Percentiles rank a stretch among this genome's conserved stretches.
phyloP scores from a whole-genome alignment of 192 early-diverging fungal species.

The Gorgonomyces haynaldii region DNA sequence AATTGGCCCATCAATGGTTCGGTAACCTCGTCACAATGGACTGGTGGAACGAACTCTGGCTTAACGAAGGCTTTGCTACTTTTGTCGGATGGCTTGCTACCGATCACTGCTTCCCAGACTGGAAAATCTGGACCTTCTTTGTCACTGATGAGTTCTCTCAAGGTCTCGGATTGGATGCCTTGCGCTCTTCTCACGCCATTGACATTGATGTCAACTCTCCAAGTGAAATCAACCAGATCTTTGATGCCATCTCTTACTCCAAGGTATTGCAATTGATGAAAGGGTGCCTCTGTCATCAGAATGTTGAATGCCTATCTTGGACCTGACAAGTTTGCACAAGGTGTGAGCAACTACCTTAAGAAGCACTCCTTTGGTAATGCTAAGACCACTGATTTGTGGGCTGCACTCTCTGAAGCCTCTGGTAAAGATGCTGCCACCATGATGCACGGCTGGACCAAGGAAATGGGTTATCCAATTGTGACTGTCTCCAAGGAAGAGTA shows the following conservation, averaged over 20 bases:
- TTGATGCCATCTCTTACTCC: conserved; percentile 84
- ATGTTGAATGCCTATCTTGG: conserved; percentile 69
- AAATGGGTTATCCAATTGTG: conserved; percentile 78
- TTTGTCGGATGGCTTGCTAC: conserved; percentile 86
- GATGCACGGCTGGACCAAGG: conserved; percentile 80
- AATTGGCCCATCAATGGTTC: conserved; percentile 68
- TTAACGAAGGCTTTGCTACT: conserved; percentile 97
- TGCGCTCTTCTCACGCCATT: conserved; percentile 85
- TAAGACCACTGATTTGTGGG: conserved; percentile 81
- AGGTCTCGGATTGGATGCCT: conserved; percentile 67
- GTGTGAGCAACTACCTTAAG: conserved; percentile 53
- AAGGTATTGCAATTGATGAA: too few species aligned
- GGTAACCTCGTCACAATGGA: conserved; percentile 95
- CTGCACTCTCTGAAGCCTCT: conserved; percentile 61
- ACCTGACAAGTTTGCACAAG: conserved; percentile 22
- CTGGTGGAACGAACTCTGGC: conserved; percentile 93
- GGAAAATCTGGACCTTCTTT: conserved; percentile 87
- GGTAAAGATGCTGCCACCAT: conserved; percentile 70
- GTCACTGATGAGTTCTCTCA: conserved; percentile 63
- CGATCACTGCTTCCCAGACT: conserved; percentile 85
- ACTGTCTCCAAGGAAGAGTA: conserved; percentile 48
- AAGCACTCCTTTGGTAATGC: conserved; percentile 78
- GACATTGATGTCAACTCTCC: conserved; percentile 77
- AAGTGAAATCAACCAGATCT: conserved; percentile 85
- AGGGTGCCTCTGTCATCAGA: conserved; percentile 88